Conservation (phyloP, 2,329 filamentous ascomycete species). For the Pyricularia sp. region DNA sequence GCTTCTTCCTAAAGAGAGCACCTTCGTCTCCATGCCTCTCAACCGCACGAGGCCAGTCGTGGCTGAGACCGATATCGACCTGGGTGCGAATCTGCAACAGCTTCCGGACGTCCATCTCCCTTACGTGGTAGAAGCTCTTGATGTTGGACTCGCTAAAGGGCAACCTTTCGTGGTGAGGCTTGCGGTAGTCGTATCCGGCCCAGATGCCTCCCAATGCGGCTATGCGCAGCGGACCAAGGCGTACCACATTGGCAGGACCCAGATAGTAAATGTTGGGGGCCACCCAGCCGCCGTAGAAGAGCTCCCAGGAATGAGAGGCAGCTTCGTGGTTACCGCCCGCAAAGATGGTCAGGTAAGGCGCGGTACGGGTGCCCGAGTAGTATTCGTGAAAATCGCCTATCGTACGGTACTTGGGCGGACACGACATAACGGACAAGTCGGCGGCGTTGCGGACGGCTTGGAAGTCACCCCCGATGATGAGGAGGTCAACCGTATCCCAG, state of each 20-base stretch:
- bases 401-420: constrained; percentile 73
- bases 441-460: constrained; percentile 81
- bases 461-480: constrained; percentile 95
- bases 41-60: constrained; percentile 85
- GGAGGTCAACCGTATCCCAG: constrained; percentile 68
- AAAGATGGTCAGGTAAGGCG: constrained; percentile 85
- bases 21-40: constrained; percentile 63
- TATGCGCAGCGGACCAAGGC: constrained; percentile 73
- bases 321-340: constrained; percentile 94
- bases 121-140: constrained; percentile 75
- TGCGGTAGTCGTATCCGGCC: constrained; percentile 81
- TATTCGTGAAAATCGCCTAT: constrained; percentile 92
- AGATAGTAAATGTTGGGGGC: constrained; percentile 96
- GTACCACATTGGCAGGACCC: constrained; percentile 80
- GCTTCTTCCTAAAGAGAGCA: constrained; percentile 60
- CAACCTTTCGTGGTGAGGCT: constrained; percentile 70
- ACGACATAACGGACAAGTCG: constrained; percentile 80
- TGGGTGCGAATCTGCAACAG: constrained; percentile 73
- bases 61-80: constrained; percentile 81
- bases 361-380: constrained; percentile 64
- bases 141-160: constrained; percentile 70
- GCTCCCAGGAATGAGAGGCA: constrained; percentile 75
- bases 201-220: constrained; percentile 88
- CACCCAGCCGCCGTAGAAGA: constrained; percentile 95
- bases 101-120: constrained; percentile 85